Conservation (phyloP, 352 stramenopile species). For the Phytophthora melonis region DNA sequence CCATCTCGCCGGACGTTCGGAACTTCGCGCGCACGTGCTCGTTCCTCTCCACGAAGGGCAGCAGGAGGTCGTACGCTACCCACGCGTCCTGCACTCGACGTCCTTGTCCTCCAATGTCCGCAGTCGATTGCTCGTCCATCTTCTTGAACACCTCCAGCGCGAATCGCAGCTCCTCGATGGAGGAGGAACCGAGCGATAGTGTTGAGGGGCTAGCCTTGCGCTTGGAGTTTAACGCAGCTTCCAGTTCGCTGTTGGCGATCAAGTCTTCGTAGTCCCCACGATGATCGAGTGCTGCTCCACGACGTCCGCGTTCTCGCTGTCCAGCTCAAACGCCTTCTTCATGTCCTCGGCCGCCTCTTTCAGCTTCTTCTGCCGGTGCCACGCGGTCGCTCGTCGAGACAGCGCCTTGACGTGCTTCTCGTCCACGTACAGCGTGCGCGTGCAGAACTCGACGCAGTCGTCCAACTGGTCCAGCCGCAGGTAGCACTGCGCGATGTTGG, state of each 20-base stretch:
- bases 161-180: slow-evolving; percentile 59
- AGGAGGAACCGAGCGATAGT: slow-evolving; percentile 5
- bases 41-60: slow-evolving; percentile 64
- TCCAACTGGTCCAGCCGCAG: slow-evolving; percentile 58
- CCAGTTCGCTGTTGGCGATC: slow-evolving; percentile 44
- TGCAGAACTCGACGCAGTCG: slow-evolving; percentile 77
- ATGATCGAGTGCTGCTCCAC: slow-evolving; percentile 78
- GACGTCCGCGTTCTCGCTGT: slow-evolving; percentile 66
- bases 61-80: slow-evolving; percentile 58
- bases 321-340: slow-evolving; percentile 51
- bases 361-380: slow-evolving; percentile 59
- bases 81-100: slow-evolving; percentile 33
- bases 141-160: slow-evolving; percentile 54
- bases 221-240: slow-evolving; percentile 19
- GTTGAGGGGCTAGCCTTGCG: background rate
- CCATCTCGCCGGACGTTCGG: slow-evolving; percentile 64
- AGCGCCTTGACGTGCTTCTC: slow-evolving; percentile 74
- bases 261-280: slow-evolving; percentile 79
- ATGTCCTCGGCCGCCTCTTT: slow-evolving; percentile 66
- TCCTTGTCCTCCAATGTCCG: background rate
- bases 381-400: slow-evolving; percentile 64
- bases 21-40: slow-evolving; percentile 54
- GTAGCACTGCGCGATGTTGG: slow-evolving; percentile 78
- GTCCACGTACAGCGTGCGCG: slow-evolving; percentile 67
- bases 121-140: slow-evolving; percentile 42